Percentiles rank a stretch among this genome's conserved stretches.
Conservation (phyloP, 495 filamentous ascomycete genomes). For the Aspergillus affinis region DNA sequence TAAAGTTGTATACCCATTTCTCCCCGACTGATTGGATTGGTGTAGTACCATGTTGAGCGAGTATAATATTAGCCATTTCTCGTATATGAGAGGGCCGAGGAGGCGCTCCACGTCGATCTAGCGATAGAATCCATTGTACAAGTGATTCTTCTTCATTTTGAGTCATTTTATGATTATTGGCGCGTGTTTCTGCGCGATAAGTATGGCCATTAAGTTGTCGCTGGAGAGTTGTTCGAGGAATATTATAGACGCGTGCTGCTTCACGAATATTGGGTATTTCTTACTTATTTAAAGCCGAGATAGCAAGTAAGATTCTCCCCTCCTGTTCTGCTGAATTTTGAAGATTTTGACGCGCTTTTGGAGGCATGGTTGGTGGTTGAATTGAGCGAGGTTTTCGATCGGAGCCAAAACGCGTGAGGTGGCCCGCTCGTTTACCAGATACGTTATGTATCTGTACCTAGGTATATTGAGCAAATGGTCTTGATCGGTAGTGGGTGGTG, state of each 20-base stretch:
- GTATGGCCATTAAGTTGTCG: slow-evolving; percentile 12
- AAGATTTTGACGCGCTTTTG: slow-evolving; percentile 7
- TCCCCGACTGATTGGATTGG: no score
- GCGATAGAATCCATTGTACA: no score
- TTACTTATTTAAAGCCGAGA: slow-evolving; percentile 8
- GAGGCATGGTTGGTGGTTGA: slow-evolving; percentile 20
- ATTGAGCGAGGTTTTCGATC: no score
- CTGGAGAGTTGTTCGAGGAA: slow-evolving; percentile 20
- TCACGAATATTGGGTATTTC: slow-evolving; percentile 8
- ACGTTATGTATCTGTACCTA: no score
- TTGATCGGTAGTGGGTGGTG: background rate
- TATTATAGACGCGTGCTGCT: slow-evolving; percentile 11
- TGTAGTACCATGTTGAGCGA: no score
- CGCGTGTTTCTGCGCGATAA: slow-evolving; percentile 10
- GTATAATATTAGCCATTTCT: no score
- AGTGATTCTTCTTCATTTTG: slow-evolving; percentile 9
- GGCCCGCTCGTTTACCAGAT: no score
- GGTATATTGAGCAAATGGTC: no score
- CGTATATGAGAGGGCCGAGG: no score
- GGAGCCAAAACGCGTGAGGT: no score
- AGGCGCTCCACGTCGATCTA: no score
- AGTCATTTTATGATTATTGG: slow-evolving; percentile 27
- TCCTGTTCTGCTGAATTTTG: slow-evolving; percentile 16
- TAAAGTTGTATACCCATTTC: no score
- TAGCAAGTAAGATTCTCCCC: slow-evolving; percentile 13